phyloP scores from a whole-genome alignment of 106 monocot species.

The Allium cepa region DNA sequence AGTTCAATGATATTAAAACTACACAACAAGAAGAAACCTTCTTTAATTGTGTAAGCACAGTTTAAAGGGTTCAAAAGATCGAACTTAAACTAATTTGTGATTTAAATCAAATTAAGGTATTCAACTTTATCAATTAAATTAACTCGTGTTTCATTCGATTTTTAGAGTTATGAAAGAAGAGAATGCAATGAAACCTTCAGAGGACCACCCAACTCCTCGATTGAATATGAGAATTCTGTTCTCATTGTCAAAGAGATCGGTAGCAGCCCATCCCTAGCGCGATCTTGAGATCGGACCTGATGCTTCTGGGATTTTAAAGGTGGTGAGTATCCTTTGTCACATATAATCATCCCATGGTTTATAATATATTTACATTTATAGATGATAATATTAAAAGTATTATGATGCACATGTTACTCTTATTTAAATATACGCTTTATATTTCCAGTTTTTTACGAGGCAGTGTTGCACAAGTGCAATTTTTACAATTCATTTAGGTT shows the following conservation, averaged over 20 bases:
- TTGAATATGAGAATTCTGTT: slow-evolving; percentile 15
- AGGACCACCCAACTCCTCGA: background rate
- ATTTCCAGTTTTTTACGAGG: too few species aligned
- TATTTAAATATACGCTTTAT: too few species aligned
- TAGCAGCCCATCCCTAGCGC: slow-evolving; percentile 17
- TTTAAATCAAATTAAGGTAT: background rate
- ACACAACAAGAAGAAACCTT: background rate
- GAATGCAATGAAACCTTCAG: background rate
- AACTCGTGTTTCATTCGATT: background rate
- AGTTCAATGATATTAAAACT: too few species aligned
- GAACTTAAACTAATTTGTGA: too few species aligned
- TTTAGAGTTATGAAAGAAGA: background rate
- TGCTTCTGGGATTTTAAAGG: slow-evolving; percentile 5
- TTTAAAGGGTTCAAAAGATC: too few species aligned
- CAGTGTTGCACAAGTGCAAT: too few species aligned
- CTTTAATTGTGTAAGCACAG: too few species aligned
- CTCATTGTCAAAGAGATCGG: slow-evolving; percentile 10
- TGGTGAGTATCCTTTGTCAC: slow-evolving; percentile 4
- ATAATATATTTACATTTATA: too few species aligned
- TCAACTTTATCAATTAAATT: background rate
- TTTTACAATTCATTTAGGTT: too few species aligned
- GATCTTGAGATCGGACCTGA: slow-evolving; percentile 16
- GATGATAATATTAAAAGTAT: too few species aligned
- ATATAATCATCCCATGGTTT: too few species aligned
- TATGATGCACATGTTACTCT: too few species aligned